Evolutionary conservation across 495 filamentous ascomycete species (phyloP), one percentile per base, ranked within the genome.

Genomic region (Annulohypoxylon moriforme): DNA sequence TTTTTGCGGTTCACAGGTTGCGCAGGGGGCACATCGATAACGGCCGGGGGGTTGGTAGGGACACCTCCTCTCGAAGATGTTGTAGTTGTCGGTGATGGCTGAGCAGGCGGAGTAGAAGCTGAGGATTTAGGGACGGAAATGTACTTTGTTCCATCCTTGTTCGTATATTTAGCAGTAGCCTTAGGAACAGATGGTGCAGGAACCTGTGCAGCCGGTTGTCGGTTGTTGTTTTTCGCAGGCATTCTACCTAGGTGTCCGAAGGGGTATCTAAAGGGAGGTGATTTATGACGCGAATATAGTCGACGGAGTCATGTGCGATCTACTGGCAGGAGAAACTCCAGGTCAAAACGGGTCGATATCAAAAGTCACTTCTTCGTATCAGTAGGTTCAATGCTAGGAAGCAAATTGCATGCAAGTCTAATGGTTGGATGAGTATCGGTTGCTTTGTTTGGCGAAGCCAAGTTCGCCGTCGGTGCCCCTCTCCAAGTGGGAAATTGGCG

Each of bases 1-100:
- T 97, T 97, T 82, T 97, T 97, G 76, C 92, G 89, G 80, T 97
- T 97, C 44, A 95, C 91, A 3, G 79, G 71, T 55, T 85, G 78
- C 59, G 77, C 80, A 53, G 77, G 71, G 16, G 74, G 60, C 5
- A 44, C 55, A 10, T 78, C 71, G 27, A 64, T 31, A 59, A 76
- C 34, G 34, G 71, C 68, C 13, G 77, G 66, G 49, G 72, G 64
- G 24, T 60, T 60, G 18, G 67, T 78, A 24, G 77, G 71, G 25
- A 71, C 76, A 69, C 76, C 76, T 24, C 76, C 68, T 56, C 65
- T 71, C 25, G 82, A 68, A 8, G 78, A 74, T 18, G 80, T 68
- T 6, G 79, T 74, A 22, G 75, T 73, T 6, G 80, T 85, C 59
- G 78, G 84, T 55, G 85, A 87, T 49, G 80, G 81, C 73, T 83